Evolutionary conservation across 2,329 filamentous ascomycete genomes (phyloP).

Genomic region (Arachnopeziza araneosa): DNA sequence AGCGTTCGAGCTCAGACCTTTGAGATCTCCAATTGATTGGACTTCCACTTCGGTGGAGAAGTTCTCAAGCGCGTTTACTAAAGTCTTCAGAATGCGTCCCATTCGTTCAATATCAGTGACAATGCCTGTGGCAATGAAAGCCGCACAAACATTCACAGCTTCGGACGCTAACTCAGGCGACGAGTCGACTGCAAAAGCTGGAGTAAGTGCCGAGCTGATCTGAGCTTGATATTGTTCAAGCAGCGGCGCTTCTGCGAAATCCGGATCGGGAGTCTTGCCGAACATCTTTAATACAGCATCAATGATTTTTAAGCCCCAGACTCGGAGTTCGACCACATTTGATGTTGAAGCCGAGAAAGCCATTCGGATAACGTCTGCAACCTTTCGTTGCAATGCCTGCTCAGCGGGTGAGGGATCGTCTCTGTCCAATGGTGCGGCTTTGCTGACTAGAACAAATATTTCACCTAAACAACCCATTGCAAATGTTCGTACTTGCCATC

Average conservation of each 20-base stretch:
- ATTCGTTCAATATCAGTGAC: slow-evolving; percentile 98
- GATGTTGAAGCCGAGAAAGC: slow-evolving; percentile 97
- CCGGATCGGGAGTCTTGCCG: slow-evolving; percentile 88
- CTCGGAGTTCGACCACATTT: slow-evolving; percentile 79
- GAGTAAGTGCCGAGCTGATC: slow-evolving; percentile 92
- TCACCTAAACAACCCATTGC: slow-evolving; percentile 85
- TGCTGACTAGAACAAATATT: slow-evolving; percentile 71
- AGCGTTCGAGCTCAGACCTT: slow-evolving; percentile 88
- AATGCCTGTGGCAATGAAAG: slow-evolving; percentile 94
- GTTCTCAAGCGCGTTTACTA: slow-evolving; percentile 86
- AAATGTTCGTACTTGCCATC: slow-evolving; percentile 94
- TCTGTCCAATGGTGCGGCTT: slow-evolving; percentile 71
- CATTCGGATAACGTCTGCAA: slow-evolving; percentile 92
- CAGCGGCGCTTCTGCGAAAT: slow-evolving; percentile 94
- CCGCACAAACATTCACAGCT: slow-evolving; percentile 95
- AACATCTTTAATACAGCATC: slow-evolving; percentile 94
- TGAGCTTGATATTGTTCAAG: slow-evolving; percentile 98
- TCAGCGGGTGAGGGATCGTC: slow-evolving; percentile 77
- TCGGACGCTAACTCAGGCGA: slow-evolving; percentile 93
- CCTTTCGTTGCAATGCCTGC: slow-evolving; percentile 69
- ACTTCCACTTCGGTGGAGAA: slow-evolving; percentile 78
- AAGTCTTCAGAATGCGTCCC: slow-evolving; percentile 91
- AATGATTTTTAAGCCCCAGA: slow-evolving; percentile 90
- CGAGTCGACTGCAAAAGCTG: slow-evolving; percentile 91
- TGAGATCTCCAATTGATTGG: slow-evolving; percentile 85